Conservation (phyloP, 2,329 filamentous ascomycete species). For the Lasiodiplodia citricola region DNA sequence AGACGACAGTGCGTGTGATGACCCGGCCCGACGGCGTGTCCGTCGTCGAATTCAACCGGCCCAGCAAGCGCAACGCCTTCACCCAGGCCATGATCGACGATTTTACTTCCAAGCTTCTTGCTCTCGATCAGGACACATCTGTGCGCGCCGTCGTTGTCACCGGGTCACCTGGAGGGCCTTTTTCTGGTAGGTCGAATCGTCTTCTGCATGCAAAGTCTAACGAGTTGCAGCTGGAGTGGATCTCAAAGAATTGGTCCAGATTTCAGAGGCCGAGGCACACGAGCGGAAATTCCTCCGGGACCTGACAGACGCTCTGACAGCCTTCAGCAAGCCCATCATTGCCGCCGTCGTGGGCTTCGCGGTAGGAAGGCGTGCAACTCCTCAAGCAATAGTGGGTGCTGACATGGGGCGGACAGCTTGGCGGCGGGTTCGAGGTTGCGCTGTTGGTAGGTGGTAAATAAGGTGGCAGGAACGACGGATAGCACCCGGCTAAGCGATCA, state of each 20-base stretch:
- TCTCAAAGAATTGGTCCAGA: conserved; percentile 93
- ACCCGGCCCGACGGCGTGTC: conserved; percentile 46
- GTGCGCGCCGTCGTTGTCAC: conserved; percentile 65
- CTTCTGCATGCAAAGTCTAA: background rate
- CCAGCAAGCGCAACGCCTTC: conserved; percentile 64
- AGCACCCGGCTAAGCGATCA: conserved; percentile 6
- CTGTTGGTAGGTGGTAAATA: conserved; percentile 70
- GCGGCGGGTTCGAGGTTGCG: conserved; percentile 91
- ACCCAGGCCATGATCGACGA: conserved; percentile 57
- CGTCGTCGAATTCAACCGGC: conserved; percentile 59
- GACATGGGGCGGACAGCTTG: conserved; percentile 55
- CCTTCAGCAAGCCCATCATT: conserved; percentile 88
- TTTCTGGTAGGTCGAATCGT: conserved; percentile 56
- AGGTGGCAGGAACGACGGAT: conserved; percentile 22
- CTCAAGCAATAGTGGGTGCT: conserved; percentile 7
- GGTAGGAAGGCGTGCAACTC: background rate
- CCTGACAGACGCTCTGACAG: conserved; percentile 81
- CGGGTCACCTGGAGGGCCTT: conserved; percentile 81
- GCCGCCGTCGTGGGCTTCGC: conserved; percentile 92
- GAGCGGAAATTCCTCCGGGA: conserved; percentile 87
- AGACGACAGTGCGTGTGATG: conserved; percentile 22
- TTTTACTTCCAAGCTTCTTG: conserved; percentile 27
- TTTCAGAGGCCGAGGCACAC: conserved; percentile 86
- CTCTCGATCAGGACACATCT: conserved; percentile 31
- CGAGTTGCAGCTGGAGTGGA: conserved; percentile 76